Evolutionary conservation across 768 basidiomycete species (phyloP).

Genomic region (Coprinopsis strossmayeri): DNA sequence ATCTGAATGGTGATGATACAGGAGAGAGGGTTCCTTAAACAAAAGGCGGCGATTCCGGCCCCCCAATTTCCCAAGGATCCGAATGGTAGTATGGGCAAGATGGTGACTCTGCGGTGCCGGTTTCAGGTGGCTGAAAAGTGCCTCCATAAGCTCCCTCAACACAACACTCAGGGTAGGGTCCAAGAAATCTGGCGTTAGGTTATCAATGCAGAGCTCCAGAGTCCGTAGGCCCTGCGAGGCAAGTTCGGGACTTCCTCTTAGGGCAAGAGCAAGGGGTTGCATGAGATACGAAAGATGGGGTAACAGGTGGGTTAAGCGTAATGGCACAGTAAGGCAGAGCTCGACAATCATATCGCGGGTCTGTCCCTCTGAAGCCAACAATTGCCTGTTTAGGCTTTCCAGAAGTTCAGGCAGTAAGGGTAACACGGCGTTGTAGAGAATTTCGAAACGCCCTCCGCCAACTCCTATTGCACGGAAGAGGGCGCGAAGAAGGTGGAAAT

Average conservation of each 20-base stretch:
- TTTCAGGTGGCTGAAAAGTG: conserved; percentile 84
- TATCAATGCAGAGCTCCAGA: conserved; percentile 98
- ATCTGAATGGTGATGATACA: conserved; percentile 64
- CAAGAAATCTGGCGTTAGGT: conserved; percentile 94
- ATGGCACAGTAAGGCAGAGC: conserved; percentile 92
- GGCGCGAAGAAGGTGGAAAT: conserved; percentile 86
- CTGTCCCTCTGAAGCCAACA: conserved; percentile 76
- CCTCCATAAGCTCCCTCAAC: conserved; percentile 89
- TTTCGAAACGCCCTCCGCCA: conserved; percentile 87
- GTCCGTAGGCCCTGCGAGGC: conserved; percentile 95
- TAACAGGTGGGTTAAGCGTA: conserved; percentile 90
- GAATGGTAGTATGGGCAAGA: conserved; percentile 90
- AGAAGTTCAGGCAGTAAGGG: conserved; percentile 97
- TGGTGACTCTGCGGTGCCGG: conserved; percentile 85
- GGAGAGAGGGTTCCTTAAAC: conserved; percentile 70
- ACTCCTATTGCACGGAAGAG: conserved; percentile 92
- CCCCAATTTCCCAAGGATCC: conserved; percentile 94
- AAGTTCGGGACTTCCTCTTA: conserved; percentile 82
- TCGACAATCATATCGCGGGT: conserved; percentile 93
- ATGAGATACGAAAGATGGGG: conserved; percentile 94
- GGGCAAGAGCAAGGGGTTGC: conserved; percentile 89
- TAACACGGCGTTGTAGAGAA: conserved; percentile 92
- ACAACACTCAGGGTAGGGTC: conserved; percentile 94
- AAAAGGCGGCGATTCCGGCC: conserved; percentile 88
- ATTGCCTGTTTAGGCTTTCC: conserved; percentile 87